phyloP scores from a whole-genome alignment of 352 stramenopile species.

The Aphanomyces euteiches region DNA sequence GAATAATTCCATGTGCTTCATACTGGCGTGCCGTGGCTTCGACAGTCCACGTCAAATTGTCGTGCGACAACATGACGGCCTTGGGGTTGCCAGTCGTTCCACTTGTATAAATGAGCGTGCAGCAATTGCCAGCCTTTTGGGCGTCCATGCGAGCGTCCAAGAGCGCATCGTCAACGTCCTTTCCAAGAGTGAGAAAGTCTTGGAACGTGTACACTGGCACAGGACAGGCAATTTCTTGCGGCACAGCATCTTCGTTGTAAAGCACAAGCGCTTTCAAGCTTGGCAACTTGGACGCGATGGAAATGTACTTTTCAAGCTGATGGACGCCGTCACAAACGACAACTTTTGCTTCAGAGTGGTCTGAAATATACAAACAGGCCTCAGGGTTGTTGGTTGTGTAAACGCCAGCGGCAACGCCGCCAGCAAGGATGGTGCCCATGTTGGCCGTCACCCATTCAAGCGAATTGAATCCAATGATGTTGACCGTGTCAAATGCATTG shows the following conservation, averaged over 20 bases:
- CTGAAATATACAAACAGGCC: slow-evolving; percentile 37
- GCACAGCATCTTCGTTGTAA: slow-evolving; percentile 24
- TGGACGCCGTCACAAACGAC: slow-evolving; percentile 36
- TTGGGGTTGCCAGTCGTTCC: slow-evolving; percentile 57
- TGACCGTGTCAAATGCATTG: slow-evolving; percentile 39
- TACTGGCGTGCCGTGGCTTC: slow-evolving; percentile 39
- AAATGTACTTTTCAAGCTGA: slow-evolving; percentile 40
- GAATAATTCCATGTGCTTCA: slow-evolving; percentile 34
- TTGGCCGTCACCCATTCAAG: slow-evolving; percentile 41
- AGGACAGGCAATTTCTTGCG: too few relatives aligned
- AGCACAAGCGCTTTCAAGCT: slow-evolving; percentile 43
- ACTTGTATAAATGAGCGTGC: slow-evolving; percentile 89
- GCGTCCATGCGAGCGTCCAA: neutral
- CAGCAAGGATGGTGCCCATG: slow-evolving; percentile 42
- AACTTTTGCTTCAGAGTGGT: slow-evolving; percentile 37
- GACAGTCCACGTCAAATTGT: slow-evolving; percentile 69
- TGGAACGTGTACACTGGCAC: slow-evolving; percentile 13
- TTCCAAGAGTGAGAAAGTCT: neutral
- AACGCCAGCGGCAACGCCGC: slow-evolving; percentile 42
- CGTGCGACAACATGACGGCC: slow-evolving; percentile 71
- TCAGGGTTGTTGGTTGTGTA: slow-evolving; percentile 45
- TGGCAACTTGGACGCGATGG: slow-evolving; percentile 36
- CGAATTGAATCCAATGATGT: slow-evolving; percentile 49
- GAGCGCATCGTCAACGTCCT: neutral
- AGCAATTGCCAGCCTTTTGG: slow-evolving; percentile 49